Conservation (phyloP, 257 asterid genomes). For the Prunella vulgaris region DNA sequence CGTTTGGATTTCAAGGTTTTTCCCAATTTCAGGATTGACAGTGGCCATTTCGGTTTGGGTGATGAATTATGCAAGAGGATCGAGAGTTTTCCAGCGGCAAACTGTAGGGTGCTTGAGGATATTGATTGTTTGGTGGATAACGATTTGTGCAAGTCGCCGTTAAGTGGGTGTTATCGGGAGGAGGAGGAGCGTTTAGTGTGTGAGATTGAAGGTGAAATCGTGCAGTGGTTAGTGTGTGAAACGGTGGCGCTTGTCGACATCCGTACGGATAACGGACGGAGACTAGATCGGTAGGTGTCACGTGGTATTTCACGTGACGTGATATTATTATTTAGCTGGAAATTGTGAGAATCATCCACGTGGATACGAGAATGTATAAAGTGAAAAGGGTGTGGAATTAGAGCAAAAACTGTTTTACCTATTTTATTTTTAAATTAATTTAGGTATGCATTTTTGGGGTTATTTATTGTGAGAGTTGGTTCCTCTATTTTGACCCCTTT, state of each 20-base stretch:
- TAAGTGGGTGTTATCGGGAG: conserved; percentile 23
- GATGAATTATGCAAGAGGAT: conserved; percentile 44
- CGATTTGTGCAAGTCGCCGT: conserved; percentile 30
- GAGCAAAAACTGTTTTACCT: not conserved
- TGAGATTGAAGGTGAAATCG: conserved; percentile 59
- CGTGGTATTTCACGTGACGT: conserved; percentile 51
- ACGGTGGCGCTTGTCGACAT: conserved; percentile 32
- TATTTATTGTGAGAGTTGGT: not conserved
- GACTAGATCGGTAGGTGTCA: too few species aligned
- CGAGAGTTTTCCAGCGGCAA: conserved; percentile 42
- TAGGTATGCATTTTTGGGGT: not conserved
- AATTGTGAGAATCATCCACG: conserved; percentile 35
- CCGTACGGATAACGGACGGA: conserved; percentile 22
- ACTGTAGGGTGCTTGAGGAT: conserved; percentile 62
- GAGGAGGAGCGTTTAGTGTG: conserved; percentile 44
- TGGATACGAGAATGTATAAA: conserved; percentile 21
- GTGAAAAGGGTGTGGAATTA: conserved; percentile 15
- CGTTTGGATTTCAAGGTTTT: conserved; percentile 17
- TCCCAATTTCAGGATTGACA: not conserved
- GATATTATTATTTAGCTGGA: too few species aligned
- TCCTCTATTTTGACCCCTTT: too few species aligned
- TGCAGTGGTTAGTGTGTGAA: conserved; percentile 57
- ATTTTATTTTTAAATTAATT: not conserved
- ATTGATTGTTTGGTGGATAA: conserved; percentile 52
- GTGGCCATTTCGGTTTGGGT: not conserved